phyloP scores from a whole-genome alignment of 345 rosid species.

The Adansonia digitata region DNA sequence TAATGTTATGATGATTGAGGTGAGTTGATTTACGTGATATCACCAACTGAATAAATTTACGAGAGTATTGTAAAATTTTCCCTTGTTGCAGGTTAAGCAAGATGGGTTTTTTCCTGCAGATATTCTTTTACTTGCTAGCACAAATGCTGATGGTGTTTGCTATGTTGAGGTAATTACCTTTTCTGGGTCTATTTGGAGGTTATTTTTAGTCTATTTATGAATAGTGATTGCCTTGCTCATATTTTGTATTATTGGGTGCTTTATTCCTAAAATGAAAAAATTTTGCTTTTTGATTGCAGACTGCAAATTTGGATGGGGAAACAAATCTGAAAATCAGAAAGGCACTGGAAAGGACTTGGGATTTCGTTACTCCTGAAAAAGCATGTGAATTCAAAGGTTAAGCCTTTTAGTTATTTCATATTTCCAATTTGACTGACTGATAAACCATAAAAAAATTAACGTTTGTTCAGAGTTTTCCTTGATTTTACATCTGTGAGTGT shows the following conservation, averaged over 20 bases:
- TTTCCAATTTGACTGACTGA: background rate
- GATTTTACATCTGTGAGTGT: background rate
- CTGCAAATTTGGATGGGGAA: slow-evolving; percentile 99
- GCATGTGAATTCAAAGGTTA: slow-evolving; percentile 87
- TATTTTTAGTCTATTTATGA: slow-evolving; percentile 3
- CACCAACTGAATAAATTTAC: background rate
- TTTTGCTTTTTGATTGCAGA: slow-evolving; percentile 44
- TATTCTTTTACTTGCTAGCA: slow-evolving; percentile 81
- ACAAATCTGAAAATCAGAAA: slow-evolving; percentile 98
- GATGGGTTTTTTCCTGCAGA: slow-evolving; percentile 97
- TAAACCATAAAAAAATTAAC: background rate
- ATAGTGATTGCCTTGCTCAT: background rate
- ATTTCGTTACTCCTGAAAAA: slow-evolving; percentile 83
- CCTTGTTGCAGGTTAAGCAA: slow-evolving; percentile 71
- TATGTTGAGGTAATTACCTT: slow-evolving; percentile 69
- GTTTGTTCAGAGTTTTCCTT: background rate
- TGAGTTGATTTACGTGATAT: slow-evolving; percentile 1
- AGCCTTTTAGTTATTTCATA: slow-evolving; percentile 1
- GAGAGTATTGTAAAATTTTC: slow-evolving; percentile 15
- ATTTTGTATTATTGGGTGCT: background rate
- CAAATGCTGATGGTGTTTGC: slow-evolving; percentile 95
- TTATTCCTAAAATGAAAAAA: background rate
- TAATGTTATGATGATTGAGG: background rate
- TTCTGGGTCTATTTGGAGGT: slow-evolving; percentile 5
- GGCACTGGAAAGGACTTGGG: slow-evolving; percentile 97